These are phyloP conservation scores for Calycina herbarum DNA, from an alignment of 2,329 filamentous ascomycete species.

Conservation along the genomic window DNA sequence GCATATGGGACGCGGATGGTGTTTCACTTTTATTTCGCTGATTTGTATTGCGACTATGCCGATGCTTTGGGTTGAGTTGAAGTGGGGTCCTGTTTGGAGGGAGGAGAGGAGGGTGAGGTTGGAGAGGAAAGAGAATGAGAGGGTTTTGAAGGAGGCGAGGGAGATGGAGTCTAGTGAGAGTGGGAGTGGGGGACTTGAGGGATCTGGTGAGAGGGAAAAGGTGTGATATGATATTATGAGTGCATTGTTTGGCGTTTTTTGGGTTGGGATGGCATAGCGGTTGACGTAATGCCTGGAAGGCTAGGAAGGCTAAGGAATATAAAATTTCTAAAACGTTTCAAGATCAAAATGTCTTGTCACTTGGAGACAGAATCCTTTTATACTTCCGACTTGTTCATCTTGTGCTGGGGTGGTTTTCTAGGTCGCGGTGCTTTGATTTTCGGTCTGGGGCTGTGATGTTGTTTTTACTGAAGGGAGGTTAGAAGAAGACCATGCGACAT, in stretches of 20 bases:
- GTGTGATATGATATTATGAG: not conserved
- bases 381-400: too few species aligned
- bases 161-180: constrained; percentile 2
- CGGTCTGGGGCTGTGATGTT: too few species aligned
- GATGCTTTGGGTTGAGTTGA: constrained; percentile 50
- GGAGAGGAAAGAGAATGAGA: constrained; percentile 34
- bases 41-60: constrained; percentile 51
- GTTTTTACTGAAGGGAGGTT: too few species aligned
- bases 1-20: constrained; percentile 60
- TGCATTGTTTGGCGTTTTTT: not conserved
- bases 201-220: not conserved
- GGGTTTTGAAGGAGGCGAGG: constrained; percentile 27
- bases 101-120: constrained; percentile 49
- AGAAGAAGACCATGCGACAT: too few species aligned
- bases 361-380: too few species aligned
- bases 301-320: not conserved
- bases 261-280: not conserved
- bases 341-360: not conserved
- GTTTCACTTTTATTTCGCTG: constrained; percentile 58
- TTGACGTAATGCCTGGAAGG: not conserved
- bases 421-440: too few species aligned
- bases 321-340: not conserved
- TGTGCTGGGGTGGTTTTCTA: too few species aligned
- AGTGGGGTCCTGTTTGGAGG: constrained; percentile 51
- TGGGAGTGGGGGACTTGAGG: not conserved